These are phyloP conservation scores for Hebeloma cylindrosporum DNA, from an alignment of 768 basidiomycete species.

Conservation along the genomic window DNA sequence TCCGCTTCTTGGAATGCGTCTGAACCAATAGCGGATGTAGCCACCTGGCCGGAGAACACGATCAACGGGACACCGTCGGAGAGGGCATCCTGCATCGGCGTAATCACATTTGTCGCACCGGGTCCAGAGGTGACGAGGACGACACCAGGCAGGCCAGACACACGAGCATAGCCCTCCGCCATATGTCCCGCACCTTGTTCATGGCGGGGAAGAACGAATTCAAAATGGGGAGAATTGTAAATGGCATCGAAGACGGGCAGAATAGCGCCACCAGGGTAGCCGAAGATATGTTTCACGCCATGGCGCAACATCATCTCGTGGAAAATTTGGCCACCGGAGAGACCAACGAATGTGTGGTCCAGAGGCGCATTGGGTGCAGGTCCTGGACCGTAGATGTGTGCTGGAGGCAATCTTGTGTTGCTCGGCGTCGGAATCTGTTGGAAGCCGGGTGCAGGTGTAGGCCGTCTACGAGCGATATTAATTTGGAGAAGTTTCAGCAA, in stretches of 20 bases:
- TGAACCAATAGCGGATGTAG: slow-evolving; percentile 97
- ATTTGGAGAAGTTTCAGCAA: slow-evolving; percentile 2
- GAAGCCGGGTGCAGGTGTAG: slow-evolving; percentile 56
- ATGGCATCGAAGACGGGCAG: slow-evolving; percentile 99
- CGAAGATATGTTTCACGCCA: slow-evolving; percentile 93
- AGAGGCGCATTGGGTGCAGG: slow-evolving; percentile 49
- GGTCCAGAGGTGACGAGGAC: slow-evolving; percentile 98
- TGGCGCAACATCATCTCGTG: slow-evolving; percentile 99
- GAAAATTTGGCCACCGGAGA: slow-evolving; percentile 96
- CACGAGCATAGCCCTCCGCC: slow-evolving; percentile 97
- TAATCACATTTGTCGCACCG: slow-evolving; percentile 96
- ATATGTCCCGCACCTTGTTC: slow-evolving; percentile 99
- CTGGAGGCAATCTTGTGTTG: slow-evolving; percentile 32
- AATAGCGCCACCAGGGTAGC: slow-evolving; percentile 97
- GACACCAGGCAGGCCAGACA: slow-evolving; percentile 96
- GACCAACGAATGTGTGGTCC: slow-evolving; percentile 87
- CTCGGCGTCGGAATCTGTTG: slow-evolving; percentile 41
- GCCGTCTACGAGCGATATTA: slow-evolving; percentile 46
- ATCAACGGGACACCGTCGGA: slow-evolving; percentile 93
- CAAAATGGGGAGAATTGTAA: slow-evolving; percentile 91
- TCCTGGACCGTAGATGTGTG: slow-evolving; percentile 35
- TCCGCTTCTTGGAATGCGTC: slow-evolving; percentile 99
- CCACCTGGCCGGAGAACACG: slow-evolving; percentile 98
- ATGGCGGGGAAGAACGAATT: slow-evolving; percentile 94
- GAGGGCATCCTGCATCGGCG: slow-evolving; percentile 96